Evolutionary conservation across 306 rosid genomes (phyloP).

Genomic region (Dalbergia cochinchinensis): DNA sequence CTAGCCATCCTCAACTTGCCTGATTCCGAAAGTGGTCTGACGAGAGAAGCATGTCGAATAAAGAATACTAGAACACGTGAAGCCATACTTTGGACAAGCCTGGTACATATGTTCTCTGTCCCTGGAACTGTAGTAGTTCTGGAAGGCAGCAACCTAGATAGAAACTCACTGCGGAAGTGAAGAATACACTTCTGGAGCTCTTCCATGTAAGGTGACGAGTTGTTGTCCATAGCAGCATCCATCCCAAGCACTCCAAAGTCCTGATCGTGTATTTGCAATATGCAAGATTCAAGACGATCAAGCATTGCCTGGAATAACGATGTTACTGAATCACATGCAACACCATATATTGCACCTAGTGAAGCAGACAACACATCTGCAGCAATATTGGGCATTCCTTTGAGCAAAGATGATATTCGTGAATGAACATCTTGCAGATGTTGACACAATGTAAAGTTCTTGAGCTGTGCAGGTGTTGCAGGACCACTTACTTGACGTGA

Average conservation of each 20-base stretch:
- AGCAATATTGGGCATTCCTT: slow-evolving; percentile 87
- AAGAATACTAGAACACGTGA: slow-evolving; percentile 91
- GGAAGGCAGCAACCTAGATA: slow-evolving; percentile 82
- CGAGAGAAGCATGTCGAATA: slow-evolving; percentile 96
- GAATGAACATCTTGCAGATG: slow-evolving; percentile 92
- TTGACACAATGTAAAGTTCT: slow-evolving; percentile 85
- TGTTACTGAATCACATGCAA: slow-evolving; percentile 94
- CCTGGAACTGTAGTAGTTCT: slow-evolving; percentile 55
- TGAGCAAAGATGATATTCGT: slow-evolving; percentile 70
- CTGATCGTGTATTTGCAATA: slow-evolving; percentile 93
- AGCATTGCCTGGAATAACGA: slow-evolving; percentile 96
- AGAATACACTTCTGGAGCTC: slow-evolving; percentile 92
- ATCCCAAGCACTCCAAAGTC: slow-evolving; percentile 81
- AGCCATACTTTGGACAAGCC: slow-evolving; percentile 96
- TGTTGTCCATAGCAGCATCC: slow-evolving; percentile 98
- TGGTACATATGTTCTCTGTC: slow-evolving; percentile 86
- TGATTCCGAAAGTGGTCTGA: slow-evolving; percentile 98
- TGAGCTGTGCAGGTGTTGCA: slow-evolving; percentile 93
- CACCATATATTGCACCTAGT: slow-evolving; percentile 86
- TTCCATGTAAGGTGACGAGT: slow-evolving; percentile 97
- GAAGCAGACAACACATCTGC: slow-evolving; percentile 93
- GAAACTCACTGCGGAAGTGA: slow-evolving; percentile 92
- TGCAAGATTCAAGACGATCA: slow-evolving; percentile 92
- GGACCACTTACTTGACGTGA: slow-evolving; percentile 94
- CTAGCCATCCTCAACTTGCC: slow-evolving; percentile 99